phyloP scores from a whole-genome alignment of 495 filamentous ascomycete species.

The Podospora sp. region DNA sequence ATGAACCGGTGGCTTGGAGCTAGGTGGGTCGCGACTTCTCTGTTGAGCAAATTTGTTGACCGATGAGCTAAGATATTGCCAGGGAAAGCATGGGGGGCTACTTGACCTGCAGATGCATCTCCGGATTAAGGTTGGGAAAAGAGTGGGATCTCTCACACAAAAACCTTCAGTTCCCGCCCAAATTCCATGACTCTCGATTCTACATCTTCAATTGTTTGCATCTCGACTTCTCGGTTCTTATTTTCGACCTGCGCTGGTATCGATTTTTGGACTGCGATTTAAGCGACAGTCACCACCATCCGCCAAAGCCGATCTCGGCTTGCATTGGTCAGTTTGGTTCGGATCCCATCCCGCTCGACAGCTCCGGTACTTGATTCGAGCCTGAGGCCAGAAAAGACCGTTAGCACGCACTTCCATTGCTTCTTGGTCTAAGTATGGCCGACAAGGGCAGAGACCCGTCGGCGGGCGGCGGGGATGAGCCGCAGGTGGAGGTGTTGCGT shows the following conservation, averaged over 20 bases:
- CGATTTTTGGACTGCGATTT: not conserved
- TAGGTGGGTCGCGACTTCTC: not conserved
- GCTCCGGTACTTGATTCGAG: not conserved
- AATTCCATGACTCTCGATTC: not conserved
- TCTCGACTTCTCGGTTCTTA: not conserved
- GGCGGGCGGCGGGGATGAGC: constrained; percentile 35
- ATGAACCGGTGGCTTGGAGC: not conserved
- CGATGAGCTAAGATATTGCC: constrained; percentile 21
- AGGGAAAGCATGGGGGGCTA: not conserved
- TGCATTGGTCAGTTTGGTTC: constrained; percentile 6
- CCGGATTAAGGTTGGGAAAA: not conserved
- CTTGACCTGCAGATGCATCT: not conserved
- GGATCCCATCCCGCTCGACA: not conserved
- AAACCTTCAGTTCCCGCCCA: constrained; percentile 1
- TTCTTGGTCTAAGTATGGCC: constrained; percentile 53
- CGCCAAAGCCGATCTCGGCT: constrained; percentile 26
- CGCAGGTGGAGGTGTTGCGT: constrained; percentile 21
- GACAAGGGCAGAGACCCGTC: constrained; percentile 22
- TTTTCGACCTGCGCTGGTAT: not conserved
- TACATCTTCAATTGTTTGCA: not conserved
- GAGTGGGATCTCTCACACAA: not conserved
- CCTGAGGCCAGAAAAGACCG: constrained; percentile 41
- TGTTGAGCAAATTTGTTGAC: constrained; percentile 29
- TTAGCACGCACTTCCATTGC: constrained; percentile 58
- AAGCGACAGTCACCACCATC: not conserved